phyloP scores from a whole-genome alignment of 257 asterid species.

The Plantago ovata region DNA sequence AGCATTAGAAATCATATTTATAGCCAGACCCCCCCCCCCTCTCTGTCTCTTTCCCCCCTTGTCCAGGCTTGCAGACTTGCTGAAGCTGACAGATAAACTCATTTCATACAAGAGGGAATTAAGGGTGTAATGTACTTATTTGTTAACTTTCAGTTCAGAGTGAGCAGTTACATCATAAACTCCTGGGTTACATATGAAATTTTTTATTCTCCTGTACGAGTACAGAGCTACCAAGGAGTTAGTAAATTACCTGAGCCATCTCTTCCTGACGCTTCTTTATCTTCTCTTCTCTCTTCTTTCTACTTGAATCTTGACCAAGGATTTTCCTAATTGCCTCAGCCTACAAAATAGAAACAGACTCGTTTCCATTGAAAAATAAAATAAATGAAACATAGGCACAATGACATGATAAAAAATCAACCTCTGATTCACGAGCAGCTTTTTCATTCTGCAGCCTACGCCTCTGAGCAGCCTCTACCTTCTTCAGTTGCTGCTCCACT shows the following conservation, averaged over 20 bases:
- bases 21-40: too few species aligned
- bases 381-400: slow-evolving; percentile 1
- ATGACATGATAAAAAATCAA: slow-evolving; percentile 20
- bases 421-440: slow-evolving; percentile 98
- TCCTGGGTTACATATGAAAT: neutral
- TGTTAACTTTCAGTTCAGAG: too few species aligned
- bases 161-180: too few species aligned
- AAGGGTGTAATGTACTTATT: too few species aligned
- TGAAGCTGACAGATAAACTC: too few species aligned
- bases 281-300: slow-evolving; percentile 93
- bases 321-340: slow-evolving; percentile 90
- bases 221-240: neutral
- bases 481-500: slow-evolving; percentile 91
- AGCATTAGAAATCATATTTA: neutral
- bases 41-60: too few species aligned
- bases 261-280: slow-evolving; percentile 89
- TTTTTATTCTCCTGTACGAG: neutral
- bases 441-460: slow-evolving; percentile 84
- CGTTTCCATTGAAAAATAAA: slow-evolving; percentile 9
- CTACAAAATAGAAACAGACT: slow-evolving; percentile 27
- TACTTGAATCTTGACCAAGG: slow-evolving; percentile 94
- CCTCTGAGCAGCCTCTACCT: slow-evolving; percentile 90
- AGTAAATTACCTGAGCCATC: slow-evolving; percentile 68
- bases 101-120: too few species aligned
- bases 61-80: too few species aligned